Conservation (phyloP, 306 rosid genomes). For the Corylus avellana region DNA sequence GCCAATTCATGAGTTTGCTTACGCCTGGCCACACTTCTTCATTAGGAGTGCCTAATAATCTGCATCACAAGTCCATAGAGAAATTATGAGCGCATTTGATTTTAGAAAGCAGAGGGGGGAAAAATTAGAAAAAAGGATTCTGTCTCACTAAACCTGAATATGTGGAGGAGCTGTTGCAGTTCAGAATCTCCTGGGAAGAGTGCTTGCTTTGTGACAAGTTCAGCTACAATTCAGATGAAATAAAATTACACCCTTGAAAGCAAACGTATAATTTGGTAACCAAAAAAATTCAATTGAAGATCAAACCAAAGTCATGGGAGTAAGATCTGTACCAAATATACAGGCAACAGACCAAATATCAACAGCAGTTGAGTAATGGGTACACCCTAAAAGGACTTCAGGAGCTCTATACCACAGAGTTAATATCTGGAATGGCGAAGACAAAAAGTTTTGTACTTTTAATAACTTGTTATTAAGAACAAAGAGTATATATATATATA, state of each 20-base stretch:
- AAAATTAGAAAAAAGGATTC: neutral
- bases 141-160: constrained; percentile 61
- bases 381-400: constrained; percentile 92
- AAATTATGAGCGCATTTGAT: neutral
- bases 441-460: too few species aligned
- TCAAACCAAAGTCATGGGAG: neutral
- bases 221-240: constrained; percentile 47
- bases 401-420: constrained; percentile 98
- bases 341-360: constrained; percentile 98
- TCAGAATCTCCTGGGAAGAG: constrained; percentile 94
- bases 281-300: neutral
- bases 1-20: constrained; percentile 91
- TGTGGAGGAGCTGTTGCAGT: constrained; percentile 95
- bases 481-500: neutral
- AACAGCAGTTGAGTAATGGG: constrained; percentile 94
- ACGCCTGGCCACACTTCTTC: constrained; percentile 95
- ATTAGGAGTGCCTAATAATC: constrained; percentile 91
- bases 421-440: constrained; percentile 51
- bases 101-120: neutral
- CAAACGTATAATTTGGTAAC: neutral
- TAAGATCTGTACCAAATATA: constrained; percentile 65
- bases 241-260: neutral
- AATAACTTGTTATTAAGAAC: neutral
- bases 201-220: constrained; percentile 84
- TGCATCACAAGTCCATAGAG: constrained; percentile 24